A percentile compares a stretch with the other conserved stretches of the same genome.
These are phyloP conservation scores for Puccinia horiana DNA, from an alignment of 1,284 basidiomycete genomes.

Conservation along the genomic window DNA sequence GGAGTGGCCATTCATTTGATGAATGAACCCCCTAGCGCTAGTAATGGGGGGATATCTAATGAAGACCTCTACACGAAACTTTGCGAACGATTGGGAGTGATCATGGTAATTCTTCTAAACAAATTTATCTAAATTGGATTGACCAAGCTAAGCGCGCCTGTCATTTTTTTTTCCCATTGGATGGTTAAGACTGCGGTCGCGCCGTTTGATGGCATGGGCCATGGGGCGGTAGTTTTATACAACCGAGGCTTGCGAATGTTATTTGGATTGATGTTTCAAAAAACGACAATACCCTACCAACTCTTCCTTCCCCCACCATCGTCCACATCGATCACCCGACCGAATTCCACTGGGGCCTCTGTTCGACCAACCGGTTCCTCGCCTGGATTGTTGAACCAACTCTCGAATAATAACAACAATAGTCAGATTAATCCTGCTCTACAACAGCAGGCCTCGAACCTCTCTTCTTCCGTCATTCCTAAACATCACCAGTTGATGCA, in stretches of 20 bases:
- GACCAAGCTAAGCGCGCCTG: background rate
- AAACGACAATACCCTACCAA: background rate
- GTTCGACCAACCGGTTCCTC: background rate
- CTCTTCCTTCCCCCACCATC: constrained; percentile 1
- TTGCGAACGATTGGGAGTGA: constrained; percentile 16
- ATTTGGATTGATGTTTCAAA: constrained; percentile 17
- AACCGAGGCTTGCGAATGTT: constrained; percentile 10
- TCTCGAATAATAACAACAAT: constrained; percentile 1
- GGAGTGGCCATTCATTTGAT: constrained; percentile 12
- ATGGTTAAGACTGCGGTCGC: background rate
- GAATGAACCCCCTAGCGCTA: background rate
- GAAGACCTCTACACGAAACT: constrained; percentile 23
- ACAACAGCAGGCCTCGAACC: background rate
- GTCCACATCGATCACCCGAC: background rate
- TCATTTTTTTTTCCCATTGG: background rate
- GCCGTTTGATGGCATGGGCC: constrained; percentile 26
- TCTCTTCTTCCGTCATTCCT: background rate
- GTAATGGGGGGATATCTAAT: background rate
- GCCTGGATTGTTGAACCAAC: background rate
- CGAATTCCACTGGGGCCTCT: background rate
- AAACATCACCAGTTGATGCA: background rate
- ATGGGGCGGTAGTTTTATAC: constrained; percentile 33
- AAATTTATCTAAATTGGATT: background rate
- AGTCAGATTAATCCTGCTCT: background rate
- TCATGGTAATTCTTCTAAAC: constrained; percentile 4